Conservation (phyloP, 1,139 yeast species). For the Lodderomyces margitis region DNA sequence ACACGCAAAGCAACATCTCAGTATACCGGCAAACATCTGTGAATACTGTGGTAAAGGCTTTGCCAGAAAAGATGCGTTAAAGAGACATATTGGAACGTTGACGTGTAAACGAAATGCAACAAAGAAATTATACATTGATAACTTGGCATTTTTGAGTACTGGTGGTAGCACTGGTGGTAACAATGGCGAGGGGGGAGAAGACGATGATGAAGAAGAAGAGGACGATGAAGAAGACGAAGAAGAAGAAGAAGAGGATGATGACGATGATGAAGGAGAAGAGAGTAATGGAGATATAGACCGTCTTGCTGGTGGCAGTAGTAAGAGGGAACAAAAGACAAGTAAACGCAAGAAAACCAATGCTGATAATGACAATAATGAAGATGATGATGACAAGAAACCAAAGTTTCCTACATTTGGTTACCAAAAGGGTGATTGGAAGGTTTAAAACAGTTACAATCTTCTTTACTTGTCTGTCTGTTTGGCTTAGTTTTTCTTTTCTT, state of each 20-base stretch:
- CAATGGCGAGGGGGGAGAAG: not conserved
- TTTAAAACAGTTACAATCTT: too few species aligned
- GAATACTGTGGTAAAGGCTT: slow-evolving; percentile 76
- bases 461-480: too few species aligned
- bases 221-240: slow-evolving; percentile 6
- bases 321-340: not conserved
- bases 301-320: too few species aligned
- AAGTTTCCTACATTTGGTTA: slow-evolving; percentile 14
- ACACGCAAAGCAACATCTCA: slow-evolving; percentile 59
- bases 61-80: slow-evolving; percentile 78
- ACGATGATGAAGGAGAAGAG: slow-evolving; percentile 9
- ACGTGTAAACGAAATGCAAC: slow-evolving; percentile 69
- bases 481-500: not conserved
- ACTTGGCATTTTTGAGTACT: slow-evolving; percentile 27
- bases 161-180: not conserved
- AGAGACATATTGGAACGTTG: slow-evolving; percentile 67
- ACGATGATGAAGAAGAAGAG: slow-evolving; percentile 7
- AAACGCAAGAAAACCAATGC: not conserved
- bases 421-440: slow-evolving; percentile 10
- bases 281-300: too few species aligned
- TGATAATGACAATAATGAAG: slow-evolving; percentile 5
- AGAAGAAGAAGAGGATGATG: slow-evolving; percentile 7
- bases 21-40: slow-evolving; percentile 67
- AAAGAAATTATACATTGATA: slow-evolving; percentile 41
- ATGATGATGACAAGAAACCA: slow-evolving; percentile 8